Evolutionary conservation across 495 filamentous ascomycete genomes (phyloP), one percentile per base, ranked within the genome.

Genomic region (Neohortaea acidophila): DNA sequence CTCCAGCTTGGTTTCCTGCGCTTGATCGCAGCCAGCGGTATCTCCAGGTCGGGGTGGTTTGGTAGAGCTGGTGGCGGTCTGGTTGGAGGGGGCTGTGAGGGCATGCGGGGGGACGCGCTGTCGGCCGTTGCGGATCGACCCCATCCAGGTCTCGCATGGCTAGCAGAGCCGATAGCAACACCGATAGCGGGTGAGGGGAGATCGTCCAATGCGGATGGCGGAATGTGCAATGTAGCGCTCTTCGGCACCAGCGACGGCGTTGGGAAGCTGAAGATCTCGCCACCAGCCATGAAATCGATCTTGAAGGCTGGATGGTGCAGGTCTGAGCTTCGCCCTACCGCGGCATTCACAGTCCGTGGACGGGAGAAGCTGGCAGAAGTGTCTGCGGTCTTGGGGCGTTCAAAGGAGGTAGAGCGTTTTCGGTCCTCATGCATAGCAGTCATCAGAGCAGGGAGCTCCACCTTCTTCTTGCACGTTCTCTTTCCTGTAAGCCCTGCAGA

Each of bases 1-100:
- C 37, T 45, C 46, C 46, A 49, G 1, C 41, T 21, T 6, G 41
- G 41, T 32, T 40, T 34, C 21, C 45, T 44, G 26, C 21, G 44
- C 10, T 38, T 33, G 15, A 44, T 19, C 19, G 36, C 31, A 2
- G 45, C 40, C 3, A 15, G 34, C 34, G 14, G 21, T 3, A n/a
- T n/a, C 4, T n/a, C 18, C n/a, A 25, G 22, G 4, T 21, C n/a
- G 18, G 19, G 13, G 12, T 13, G 43, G 3, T 10, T 10, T 14
- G 26, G 13, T 21, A 30, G 21, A 28, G 19, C 13, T 18, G 21
- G 29, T 18, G 29, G 14, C 21, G 11, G 3, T 30, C 10, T 4
- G n/a, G 30, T 24, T 29, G 27, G 6, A n/a, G 8, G 19, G 11
- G 2, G 10, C 20, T 8, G 11, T 19, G 14, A 12, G 9, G 3